Evolutionary conservation across 306 rosid genomes (phyloP), one percentile per base, ranked within the genome.

Genomic region (Inga oerstediana): DNA sequence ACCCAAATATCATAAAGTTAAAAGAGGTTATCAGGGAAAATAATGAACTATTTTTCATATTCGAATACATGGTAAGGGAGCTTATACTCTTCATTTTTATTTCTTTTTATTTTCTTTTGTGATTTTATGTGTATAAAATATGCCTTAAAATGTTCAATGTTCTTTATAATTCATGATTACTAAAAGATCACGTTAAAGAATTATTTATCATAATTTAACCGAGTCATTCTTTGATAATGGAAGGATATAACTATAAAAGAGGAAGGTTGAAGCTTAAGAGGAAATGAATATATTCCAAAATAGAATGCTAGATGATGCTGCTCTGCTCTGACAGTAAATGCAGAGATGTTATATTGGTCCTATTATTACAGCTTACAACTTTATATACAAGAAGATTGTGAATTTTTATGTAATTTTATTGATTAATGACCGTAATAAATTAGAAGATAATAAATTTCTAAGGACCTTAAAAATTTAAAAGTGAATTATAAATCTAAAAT

Each of bases 1-100:
- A 93, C 85, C 92, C 93, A 66, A 93, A 92, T 85, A 88, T 93
- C 84, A 89, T 93, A 88, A 93, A 92, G 89, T 87, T 93, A 87
- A 92, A 87, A 84, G 98, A 92, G 89, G 98, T 87, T 77, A 72
- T 92, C 81, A 81, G 83, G 86, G 98, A 93, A 87, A 90, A 92
- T 72, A 83, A 90, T 79, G 94, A 93, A 84, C 89, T 93, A 41
- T 92, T 92, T 89, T 92, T 92, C 86, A 86, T 93, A 81, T 93
- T 93, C 82, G 97, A 93, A 80, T 85, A 93, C 88, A 93, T 93
- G 98, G 97, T 92, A 86, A 88, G 84, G 64, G 79, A 54, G 41
- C 27, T 49, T 83, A 74, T 69, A 4, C 62, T 77, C 75, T 65
- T 64, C 6, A 27, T n/a, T 37, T 46, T 46, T 73, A 37, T 37